Evolutionary conservation across 352 stramenopile genomes (phyloP).

Genomic region (Phytophthora pinifolia): DNA sequence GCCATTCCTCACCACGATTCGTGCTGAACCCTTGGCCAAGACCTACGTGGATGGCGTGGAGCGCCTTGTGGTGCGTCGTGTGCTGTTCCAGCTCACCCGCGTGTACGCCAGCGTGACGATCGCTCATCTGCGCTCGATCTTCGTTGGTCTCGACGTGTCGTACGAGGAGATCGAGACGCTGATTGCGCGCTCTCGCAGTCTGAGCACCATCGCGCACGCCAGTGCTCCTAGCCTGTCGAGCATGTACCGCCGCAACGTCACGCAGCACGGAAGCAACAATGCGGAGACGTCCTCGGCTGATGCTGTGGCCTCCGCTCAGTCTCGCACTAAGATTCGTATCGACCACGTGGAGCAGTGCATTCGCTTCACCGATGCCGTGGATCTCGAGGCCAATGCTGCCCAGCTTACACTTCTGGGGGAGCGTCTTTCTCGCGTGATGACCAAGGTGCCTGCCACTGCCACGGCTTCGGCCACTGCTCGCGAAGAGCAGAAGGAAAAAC

Average conservation of each 20-base stretch:
- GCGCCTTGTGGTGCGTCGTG: conserved; percentile 69
- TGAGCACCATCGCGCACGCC: conserved; percentile 61
- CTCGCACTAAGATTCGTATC: conserved; percentile 79
- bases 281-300: conserved; percentile 58
- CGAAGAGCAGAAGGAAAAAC: conserved; percentile 35
- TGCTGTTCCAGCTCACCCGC: conserved; percentile 84
- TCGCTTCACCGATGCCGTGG: conserved; percentile 79
- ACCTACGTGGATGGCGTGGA: conserved; percentile 64
- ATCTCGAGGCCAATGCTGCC: conserved; percentile 75
- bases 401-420: conserved; percentile 77
- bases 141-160: conserved; percentile 67
- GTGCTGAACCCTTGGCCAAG: conserved; percentile 41
- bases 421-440: conserved; percentile 59
- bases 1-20: conserved; percentile 53
- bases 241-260: conserved; percentile 60
- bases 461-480: conserved; percentile 13
- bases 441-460: conserved; percentile 44
- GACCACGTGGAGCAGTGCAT: conserved; percentile 86
- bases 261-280: conserved; percentile 45
- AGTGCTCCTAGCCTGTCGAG: conserved; percentile 63
- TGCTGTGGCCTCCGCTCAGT: conserved; percentile 41
- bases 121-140: conserved; percentile 85
- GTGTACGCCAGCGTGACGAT: conserved; percentile 90
- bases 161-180: conserved; percentile 88
- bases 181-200: conserved; percentile 78